phyloP scores from a whole-genome alignment of 2,329 filamentous ascomycete genomes.

The Alternaria incomplexa region DNA sequence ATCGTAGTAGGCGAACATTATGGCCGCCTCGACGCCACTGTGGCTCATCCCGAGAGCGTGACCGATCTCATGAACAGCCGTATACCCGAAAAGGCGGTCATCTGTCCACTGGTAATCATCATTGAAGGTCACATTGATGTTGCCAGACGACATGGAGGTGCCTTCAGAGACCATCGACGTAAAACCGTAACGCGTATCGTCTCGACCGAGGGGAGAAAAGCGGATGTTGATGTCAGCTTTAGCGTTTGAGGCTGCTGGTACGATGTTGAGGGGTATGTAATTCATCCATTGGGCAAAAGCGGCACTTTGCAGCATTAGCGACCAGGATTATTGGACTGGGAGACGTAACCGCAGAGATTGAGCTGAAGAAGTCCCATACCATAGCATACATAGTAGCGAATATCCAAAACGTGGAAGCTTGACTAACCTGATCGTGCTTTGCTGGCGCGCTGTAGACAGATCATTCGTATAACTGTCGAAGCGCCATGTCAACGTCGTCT shows the following conservation, averaged over 20 bases:
- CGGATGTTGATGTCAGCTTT: slow-evolving; percentile 33
- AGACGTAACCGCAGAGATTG: not conserved
- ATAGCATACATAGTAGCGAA: not conserved
- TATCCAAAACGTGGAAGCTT: not conserved
- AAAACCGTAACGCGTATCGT: slow-evolving; percentile 28
- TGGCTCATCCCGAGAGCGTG: slow-evolving; percentile 38
- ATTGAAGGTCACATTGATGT: slow-evolving; percentile 40
- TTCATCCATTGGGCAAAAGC: slow-evolving; percentile 37
- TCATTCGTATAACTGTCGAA: slow-evolving; percentile 35
- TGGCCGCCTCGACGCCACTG: slow-evolving; percentile 32
- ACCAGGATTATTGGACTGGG: not conserved
- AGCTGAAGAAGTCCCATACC: not conserved
- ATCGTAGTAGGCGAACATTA: slow-evolving; percentile 40
- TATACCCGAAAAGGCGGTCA: slow-evolving; percentile 35
- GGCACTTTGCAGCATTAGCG: slow-evolving; percentile 9
- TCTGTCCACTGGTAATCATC: slow-evolving; percentile 37
- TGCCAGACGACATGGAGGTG: slow-evolving; percentile 23
- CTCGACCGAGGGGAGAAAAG: slow-evolving; percentile 27
- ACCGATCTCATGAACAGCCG: slow-evolving; percentile 37
- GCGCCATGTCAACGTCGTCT: slow-evolving; percentile 32
- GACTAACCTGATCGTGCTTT: slow-evolving; percentile 30
- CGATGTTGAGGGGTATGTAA: slow-evolving; percentile 27
- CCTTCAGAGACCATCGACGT: slow-evolving; percentile 37
- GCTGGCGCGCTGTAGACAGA: slow-evolving; percentile 23
- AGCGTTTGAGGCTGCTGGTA: slow-evolving; percentile 16